Base-by-base conservation (phyloP, 495 filamentous ascomycete species). In the Hypoxylon subgilvum region DNA sequence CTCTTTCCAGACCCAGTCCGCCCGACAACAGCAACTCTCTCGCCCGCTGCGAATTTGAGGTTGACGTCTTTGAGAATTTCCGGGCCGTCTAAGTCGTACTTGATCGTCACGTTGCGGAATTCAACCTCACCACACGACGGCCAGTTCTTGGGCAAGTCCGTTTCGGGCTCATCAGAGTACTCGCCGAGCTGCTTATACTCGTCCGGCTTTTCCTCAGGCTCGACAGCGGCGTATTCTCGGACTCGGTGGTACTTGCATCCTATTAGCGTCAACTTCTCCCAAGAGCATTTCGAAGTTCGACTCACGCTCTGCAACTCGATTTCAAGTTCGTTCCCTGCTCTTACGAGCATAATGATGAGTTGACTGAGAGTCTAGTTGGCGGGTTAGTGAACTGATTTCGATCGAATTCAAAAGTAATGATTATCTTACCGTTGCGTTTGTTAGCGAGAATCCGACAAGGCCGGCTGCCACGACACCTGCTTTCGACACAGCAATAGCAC, bases 1-100 rank as follows among this genome's bases (percentile, higher is more conserved):
- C 80, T 82, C 61, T 86, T 85, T n/a, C 83, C 83, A 17, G 81
- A 80, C 4, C 83, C 83, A 4, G 81, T 84, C 14, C 83, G 76
- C 13, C 83, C 83, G 6, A 83, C 77, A 28, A 86, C 69, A 1
- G 76, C 83, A 34, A 85, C 72, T 23, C 77, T 76, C 54, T 84
- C 77, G 8, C 83, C 83, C 12, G 83, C 72, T 6, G 70, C 47
- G 13, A 80, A 78, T 35, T 68, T 72, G 50, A 86, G 75, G 44
- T 75, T 78, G 42, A 85, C 70, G 17, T 76, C 65, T 39, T 78
- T 80, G 4, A 86, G 69, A 27, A 82, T 77, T 32, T 79, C 70
- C 1, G 76, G 78, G 0, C 76, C 73, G 40, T 77, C 75, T 23
- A 46, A 13, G 13, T 76, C 73, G 49, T 84, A 83, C 36, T 76